Percentiles rank a stretch among this genome's conserved stretches.
These are phyloP conservation scores for Flaveria floridana DNA, from an alignment of 140 eudicot species.

Conservation along the genomic window DNA sequence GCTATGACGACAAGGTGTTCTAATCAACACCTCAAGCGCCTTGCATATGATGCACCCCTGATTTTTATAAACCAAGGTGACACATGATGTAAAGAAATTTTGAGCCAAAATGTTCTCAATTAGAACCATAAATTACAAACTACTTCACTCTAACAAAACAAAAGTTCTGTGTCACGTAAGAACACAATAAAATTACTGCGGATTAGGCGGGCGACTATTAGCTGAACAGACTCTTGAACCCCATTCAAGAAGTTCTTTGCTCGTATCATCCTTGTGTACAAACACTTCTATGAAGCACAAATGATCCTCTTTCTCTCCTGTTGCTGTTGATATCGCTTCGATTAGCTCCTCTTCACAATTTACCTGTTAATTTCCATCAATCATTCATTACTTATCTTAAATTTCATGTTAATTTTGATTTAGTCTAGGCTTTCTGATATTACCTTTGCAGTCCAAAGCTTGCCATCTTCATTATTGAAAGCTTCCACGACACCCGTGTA, in stretches of 20 bases:
- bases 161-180: not conserved
- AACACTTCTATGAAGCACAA: slow-evolving; percentile 76
- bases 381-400: not conserved
- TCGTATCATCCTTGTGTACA: slow-evolving; percentile 51
- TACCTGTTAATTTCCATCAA: slow-evolving; percentile 35
- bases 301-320: slow-evolving; percentile 64
- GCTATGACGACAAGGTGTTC: too few relatives aligned
- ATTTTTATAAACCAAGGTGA: too few relatives aligned
- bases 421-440: not conserved
- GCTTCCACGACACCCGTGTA: slow-evolving; percentile 65
- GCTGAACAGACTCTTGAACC: slow-evolving; percentile 77
- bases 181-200: slow-evolving; percentile 38
- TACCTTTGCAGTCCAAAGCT: slow-evolving; percentile 61
- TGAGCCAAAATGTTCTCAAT: not conserved
- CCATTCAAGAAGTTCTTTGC: slow-evolving; percentile 61
- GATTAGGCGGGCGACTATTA: slow-evolving; percentile 76
- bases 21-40: too few relatives aligned
- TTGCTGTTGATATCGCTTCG: slow-evolving; percentile 57
- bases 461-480: slow-evolving; percentile 53
- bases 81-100: not conserved
- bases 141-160: slow-evolving; percentile 13
- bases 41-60: too few relatives aligned
- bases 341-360: slow-evolving; percentile 52
- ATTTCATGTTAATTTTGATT: not conserved
- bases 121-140: not conserved